Base-by-base conservation (phyloP, 805 yeast species). In the Candida ovalis region DNA sequence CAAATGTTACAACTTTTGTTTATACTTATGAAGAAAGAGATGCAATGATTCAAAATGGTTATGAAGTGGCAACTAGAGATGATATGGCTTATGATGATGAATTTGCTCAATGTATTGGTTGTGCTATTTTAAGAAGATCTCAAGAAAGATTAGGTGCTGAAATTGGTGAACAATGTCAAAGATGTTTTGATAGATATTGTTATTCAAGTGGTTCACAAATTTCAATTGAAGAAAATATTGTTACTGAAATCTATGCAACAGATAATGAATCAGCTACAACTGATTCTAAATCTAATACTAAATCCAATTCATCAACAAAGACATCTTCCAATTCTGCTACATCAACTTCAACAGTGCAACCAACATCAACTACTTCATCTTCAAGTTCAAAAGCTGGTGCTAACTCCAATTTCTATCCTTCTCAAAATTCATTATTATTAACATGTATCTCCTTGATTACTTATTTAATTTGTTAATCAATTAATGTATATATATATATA, bases 111-210 rank as follows among this genome's bases (percentile, higher is more conserved):
- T 88, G 96, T 71, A 75, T 88, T 24, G 86, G 86, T 3, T 88
- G 96, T 73, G 96, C 95, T 7, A 76, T 88, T 40, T 75, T 88
- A 46, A 81, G 86, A 67, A 79, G 96, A 63, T 77, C 84, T 28
- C 83, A 82, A 61, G 92, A 88, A 67, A 74, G 88, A 58, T 63
- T 72, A 28, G 78, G 78, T 24, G 67, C 71, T 25, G 71, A 76
- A 10, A 84, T 81, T 52, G 63, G 77, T 3, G 78, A 72, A 0
- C 86, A 85, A 59, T 88, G 96, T 69, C 62, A 75, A 49, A 49
- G 68, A 44, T 88, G 96, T 63, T 87, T 88, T 64, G 61, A 69
- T 10, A 72, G 70, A 22, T 87, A 88, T 66, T 88, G 97, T 67
- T 88, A 56, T 45, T 43, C 24, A n/a, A 43, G 50, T 28, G 45